phyloP scores from a whole-genome alignment of 768 basidiomycete species.

The Phaeotremella skinneri region DNA sequence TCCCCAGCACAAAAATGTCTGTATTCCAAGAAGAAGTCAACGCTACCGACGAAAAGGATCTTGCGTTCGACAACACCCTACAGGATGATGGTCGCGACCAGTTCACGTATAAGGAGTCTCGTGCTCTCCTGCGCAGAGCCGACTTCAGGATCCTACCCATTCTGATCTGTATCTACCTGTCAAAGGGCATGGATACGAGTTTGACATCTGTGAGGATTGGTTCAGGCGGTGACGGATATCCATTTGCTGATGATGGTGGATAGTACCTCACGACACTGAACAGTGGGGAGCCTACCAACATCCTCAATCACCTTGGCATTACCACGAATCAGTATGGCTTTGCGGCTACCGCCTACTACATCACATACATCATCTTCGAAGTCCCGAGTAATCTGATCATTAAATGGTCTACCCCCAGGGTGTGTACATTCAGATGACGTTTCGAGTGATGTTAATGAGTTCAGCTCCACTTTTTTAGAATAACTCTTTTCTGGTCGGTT shows the following conservation, averaged over 20 bases:
- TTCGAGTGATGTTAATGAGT: background rate
- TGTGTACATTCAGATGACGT: background rate
- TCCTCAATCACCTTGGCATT: conserved; percentile 33
- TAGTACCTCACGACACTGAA: conserved; percentile 34
- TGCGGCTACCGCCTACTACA: conserved; percentile 28
- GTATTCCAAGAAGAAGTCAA: no score
- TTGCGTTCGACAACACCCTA: no score
- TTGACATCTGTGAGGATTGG: conserved; percentile 8
- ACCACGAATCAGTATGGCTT: conserved; percentile 32
- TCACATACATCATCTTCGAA: conserved; percentile 32
- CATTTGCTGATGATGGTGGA: background rate
- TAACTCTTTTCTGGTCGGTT: conserved; percentile 22
- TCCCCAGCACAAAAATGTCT: no score
- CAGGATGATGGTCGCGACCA: background rate
- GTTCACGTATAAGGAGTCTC: conserved; percentile 16
- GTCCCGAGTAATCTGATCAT: conserved; percentile 35
- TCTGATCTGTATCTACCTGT: conserved; percentile 22
- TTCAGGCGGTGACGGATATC: background rate
- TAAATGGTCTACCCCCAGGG: conserved; percentile 36
- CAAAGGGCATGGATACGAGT: conserved; percentile 32
- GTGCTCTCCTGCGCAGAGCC: conserved; percentile 14
- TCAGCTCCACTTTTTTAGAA: conserved; percentile 25
- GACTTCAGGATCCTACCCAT: conserved; percentile 24
- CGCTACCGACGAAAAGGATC: no score
- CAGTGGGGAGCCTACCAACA: conserved; percentile 22